These are phyloP conservation scores for Tetrahymena malaccensis DNA, from an alignment of 73 alveolate genomes.

Conservation along the genomic window DNA sequence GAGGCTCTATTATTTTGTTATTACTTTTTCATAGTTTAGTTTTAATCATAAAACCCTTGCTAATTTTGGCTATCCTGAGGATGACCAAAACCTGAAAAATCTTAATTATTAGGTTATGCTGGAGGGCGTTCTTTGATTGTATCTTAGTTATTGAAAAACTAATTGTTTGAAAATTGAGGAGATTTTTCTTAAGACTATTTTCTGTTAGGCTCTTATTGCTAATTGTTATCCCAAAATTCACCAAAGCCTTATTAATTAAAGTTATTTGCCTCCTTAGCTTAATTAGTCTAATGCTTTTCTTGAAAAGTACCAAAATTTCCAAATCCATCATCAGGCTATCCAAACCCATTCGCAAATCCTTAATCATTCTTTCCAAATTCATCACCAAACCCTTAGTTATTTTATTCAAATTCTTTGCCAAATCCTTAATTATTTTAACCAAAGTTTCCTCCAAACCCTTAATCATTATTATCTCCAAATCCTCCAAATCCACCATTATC, in stretches of 20 bases:
- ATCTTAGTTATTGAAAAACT: not conserved
- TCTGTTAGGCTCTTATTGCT: not conserved
- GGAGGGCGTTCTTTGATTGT: not conserved
- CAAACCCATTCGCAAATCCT: not conserved
- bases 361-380: not conserved
- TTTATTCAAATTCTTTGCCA: not conserved
- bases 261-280: not conserved
- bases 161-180: not conserved
- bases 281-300: not conserved
- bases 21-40: not conserved
- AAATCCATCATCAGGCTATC: not conserved
- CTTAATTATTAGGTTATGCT: not conserved
- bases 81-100: not conserved
- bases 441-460: not conserved
- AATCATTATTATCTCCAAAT: not conserved
- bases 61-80: not conserved
- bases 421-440: not conserved
- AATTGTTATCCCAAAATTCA: not conserved
- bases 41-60: not conserved
- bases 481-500: not conserved
- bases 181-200: not conserved
- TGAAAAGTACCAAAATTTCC: not conserved
- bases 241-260: not conserved
- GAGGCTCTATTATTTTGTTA: not conserved
- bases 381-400: not conserved